These are phyloP conservation scores for Turnera subulata DNA, from an alignment of 345 rosid species.

Conservation along the genomic window DNA sequence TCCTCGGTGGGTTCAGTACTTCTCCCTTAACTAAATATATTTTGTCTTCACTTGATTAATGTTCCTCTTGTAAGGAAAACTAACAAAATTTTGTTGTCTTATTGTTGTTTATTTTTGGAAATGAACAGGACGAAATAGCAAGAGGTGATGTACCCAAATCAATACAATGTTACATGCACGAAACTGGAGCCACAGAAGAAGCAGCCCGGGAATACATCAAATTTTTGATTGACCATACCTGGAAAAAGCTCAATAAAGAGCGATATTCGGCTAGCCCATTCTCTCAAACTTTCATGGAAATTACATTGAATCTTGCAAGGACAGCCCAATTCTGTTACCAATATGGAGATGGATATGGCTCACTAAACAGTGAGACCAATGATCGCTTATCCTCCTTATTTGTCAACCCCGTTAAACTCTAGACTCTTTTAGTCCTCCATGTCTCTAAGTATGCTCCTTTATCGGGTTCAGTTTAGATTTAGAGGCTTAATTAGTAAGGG, in stretches of 20 bases:
- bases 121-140: conserved; percentile 25
- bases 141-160: conserved; percentile 33
- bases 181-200: conserved; percentile 28
- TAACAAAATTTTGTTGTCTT: not conserved
- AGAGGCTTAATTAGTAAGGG: no score
- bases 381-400: no score
- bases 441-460: no score
- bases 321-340: conserved; percentile 31
- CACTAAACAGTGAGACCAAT: not conserved
- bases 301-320: conserved; percentile 29
- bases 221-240: conserved; percentile 23
- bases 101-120: not conserved
- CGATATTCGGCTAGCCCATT: not conserved
- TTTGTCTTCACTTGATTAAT: not conserved
- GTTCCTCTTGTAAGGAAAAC: not conserved
- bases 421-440: no score
- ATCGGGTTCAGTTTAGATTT: no score
- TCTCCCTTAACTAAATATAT: not conserved
- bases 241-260: conserved; percentile 38
- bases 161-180: conserved; percentile 36
- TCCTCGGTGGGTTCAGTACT: conserved; percentile 22
- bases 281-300: conserved; percentile 8
- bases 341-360: conserved; percentile 34
- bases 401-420: no score
- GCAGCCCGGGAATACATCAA: conserved; percentile 21